phyloP scores from a whole-genome alignment of 192 early-diverging fungal species.

The Chytriomyces sp. region DNA sequence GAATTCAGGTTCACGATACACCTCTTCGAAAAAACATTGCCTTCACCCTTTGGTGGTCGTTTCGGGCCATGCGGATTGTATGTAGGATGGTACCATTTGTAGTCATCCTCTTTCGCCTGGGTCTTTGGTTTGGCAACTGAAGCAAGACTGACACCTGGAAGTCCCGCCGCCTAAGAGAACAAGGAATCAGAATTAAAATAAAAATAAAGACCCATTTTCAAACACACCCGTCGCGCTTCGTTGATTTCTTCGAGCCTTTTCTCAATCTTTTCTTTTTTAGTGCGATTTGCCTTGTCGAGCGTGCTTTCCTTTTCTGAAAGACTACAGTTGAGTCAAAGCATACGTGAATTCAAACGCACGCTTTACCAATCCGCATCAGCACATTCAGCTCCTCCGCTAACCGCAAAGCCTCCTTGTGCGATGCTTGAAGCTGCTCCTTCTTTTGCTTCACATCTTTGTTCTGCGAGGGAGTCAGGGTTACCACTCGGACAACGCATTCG shows the following conservation, averaged over 20 bases:
- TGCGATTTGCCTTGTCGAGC: conserved; percentile 53
- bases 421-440: conserved; percentile 53
- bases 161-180: not conserved
- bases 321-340: too few relatives aligned
- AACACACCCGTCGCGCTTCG: conserved; percentile 60
- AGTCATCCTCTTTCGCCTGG: conserved; percentile 31
- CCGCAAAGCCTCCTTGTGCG: conserved; percentile 63
- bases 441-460: conserved; percentile 71
- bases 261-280: conserved; percentile 50
- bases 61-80: conserved; percentile 55
- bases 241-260: conserved; percentile 61
- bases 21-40: not conserved
- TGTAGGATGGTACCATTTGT: conserved; percentile 54
- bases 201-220: not conserved
- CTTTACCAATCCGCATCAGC: conserved; percentile 19
- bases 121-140: conserved; percentile 18
- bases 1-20: not conserved
- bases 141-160: not conserved
- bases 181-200: not conserved
- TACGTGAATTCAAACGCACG: too few relatives aligned
- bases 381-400: conserved; percentile 56
- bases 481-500: not conserved
- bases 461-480: conserved; percentile 41
- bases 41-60: conserved; percentile 33
- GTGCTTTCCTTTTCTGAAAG: conserved; percentile 38